These are phyloP conservation scores for Prunus dulcis DNA, from an alignment of 306 rosid species.

Conservation along the genomic window DNA sequence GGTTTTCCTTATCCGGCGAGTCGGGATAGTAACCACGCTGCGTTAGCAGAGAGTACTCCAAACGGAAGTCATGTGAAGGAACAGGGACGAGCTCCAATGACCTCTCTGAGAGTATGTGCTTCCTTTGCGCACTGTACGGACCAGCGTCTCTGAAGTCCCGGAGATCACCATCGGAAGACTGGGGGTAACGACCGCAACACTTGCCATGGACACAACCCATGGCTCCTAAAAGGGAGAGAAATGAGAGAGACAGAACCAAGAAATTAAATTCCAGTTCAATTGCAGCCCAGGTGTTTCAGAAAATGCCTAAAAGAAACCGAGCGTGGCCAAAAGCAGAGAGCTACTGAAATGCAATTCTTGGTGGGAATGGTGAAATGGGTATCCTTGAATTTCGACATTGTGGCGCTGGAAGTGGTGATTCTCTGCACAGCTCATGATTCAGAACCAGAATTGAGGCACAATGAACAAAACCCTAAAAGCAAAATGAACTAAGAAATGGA, in stretches of 20 bases:
- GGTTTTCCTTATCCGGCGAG: conserved; percentile 74
- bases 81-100: conserved; percentile 62
- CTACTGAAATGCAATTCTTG: conserved; percentile 14
- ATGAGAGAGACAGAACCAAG: conserved; percentile 8
- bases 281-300: conserved; percentile 22
- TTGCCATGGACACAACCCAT: conserved; percentile 93
- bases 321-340: conserved; percentile 2
- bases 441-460: conserved; percentile 19
- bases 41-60: conserved; percentile 75
- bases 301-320: conserved; percentile 13
- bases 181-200: conserved; percentile 59
- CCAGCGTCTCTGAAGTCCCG: conserved; percentile 44
- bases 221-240: conserved; percentile 5
- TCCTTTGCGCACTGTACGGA: conserved; percentile 44
- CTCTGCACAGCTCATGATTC: conserved; percentile 13
- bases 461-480: conserved; percentile 32
- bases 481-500: conserved; percentile 13
- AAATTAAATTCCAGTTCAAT: conserved; percentile 30
- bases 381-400: conserved; percentile 37
- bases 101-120: conserved; percentile 65
- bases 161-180: conserved; percentile 53
- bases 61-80: conserved; percentile 63
- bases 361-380: conserved; percentile 13
- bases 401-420: conserved; percentile 18
- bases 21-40: conserved; percentile 98